phyloP scores from a whole-genome alignment of 257 asterid species.

The Voacanga thouarsii region DNA sequence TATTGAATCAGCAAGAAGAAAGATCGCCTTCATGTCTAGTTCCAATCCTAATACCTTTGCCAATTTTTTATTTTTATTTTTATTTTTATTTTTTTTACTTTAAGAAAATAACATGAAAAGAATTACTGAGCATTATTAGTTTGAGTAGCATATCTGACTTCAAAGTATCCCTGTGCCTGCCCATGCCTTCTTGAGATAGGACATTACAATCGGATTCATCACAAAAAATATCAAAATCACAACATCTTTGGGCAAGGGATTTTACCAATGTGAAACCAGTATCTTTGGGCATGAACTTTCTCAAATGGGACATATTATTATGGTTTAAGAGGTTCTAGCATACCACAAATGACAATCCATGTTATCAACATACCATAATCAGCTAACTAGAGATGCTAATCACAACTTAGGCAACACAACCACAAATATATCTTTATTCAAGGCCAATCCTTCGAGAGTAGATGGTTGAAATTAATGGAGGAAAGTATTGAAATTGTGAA shows the following conservation, averaged over 20 bases:
- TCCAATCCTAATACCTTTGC: background rate
- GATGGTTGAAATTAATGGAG: background rate
- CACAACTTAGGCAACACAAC: background rate
- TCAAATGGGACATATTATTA: background rate
- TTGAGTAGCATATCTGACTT: background rate
- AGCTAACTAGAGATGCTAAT: background rate
- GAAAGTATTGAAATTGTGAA: slow-evolving; percentile 6
- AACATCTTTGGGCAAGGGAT: background rate
- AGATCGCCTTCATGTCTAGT: background rate
- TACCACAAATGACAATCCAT: background rate
- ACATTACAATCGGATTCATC: background rate
- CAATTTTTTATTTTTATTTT: background rate
- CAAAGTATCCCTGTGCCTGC: background rate
- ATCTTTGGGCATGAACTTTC: background rate
- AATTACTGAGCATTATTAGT: background rate
- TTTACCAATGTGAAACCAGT: background rate
- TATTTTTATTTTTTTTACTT: too few relatives aligned
- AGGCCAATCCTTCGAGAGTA: background rate
- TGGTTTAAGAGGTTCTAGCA: background rate
- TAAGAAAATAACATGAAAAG: background rate
- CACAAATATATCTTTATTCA: background rate
- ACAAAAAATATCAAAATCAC: background rate
- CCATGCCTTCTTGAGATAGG: background rate
- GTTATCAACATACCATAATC: background rate
- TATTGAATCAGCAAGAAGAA: background rate